A percentile compares a stretch with the other conserved stretches of the same genome.
Conservation (phyloP, 1,284 basidiomycete species). For the Microbotryum intermedium region DNA sequence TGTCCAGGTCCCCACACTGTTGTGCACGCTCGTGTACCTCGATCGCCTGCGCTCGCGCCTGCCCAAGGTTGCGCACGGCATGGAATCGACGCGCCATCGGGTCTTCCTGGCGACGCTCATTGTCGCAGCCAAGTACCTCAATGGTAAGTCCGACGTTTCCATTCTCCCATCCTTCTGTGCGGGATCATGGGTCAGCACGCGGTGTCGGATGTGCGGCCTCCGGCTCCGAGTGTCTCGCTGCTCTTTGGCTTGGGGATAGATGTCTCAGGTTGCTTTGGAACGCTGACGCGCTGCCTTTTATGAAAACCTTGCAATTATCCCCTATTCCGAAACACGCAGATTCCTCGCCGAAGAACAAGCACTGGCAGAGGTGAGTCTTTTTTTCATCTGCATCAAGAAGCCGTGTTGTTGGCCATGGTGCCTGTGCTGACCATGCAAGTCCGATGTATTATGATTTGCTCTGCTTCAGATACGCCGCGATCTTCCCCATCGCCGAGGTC, state of each 20-base stretch:
- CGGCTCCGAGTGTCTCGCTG: too few relatives aligned
- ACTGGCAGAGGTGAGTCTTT: constrained; percentile 53
- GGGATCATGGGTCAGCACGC: too few relatives aligned
- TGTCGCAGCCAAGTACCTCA: constrained; percentile 91
- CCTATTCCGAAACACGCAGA: constrained; percentile 9
- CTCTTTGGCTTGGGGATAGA: too few relatives aligned
- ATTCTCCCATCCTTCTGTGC: too few relatives aligned
- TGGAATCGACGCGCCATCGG: constrained; percentile 83
- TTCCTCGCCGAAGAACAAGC: constrained; percentile 67
- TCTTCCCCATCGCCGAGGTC: constrained; percentile 54
- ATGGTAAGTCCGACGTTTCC: constrained; percentile 68
- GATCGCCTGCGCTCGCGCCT: constrained; percentile 73
- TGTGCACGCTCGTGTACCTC: constrained; percentile 85
- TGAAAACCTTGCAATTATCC: too few relatives aligned
- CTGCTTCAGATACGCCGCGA: constrained; percentile 50
- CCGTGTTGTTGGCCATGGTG: too few relatives aligned
- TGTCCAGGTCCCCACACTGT: constrained; percentile 71
- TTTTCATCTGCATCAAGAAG: too few relatives aligned
- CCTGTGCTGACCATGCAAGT: too few relatives aligned
- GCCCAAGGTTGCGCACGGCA: constrained; percentile 67
- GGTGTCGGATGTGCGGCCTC: too few relatives aligned
- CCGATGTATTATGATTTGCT: constrained; percentile 26
- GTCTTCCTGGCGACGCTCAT: constrained; percentile 93
- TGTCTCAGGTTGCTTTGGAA: too few relatives aligned
- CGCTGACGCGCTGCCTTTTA: too few relatives aligned